Percentiles rank a stretch among this genome's conserved stretches.
phyloP scores from a whole-genome alignment of 202 grass and related monocot species.

The Setaria italica region DNA sequence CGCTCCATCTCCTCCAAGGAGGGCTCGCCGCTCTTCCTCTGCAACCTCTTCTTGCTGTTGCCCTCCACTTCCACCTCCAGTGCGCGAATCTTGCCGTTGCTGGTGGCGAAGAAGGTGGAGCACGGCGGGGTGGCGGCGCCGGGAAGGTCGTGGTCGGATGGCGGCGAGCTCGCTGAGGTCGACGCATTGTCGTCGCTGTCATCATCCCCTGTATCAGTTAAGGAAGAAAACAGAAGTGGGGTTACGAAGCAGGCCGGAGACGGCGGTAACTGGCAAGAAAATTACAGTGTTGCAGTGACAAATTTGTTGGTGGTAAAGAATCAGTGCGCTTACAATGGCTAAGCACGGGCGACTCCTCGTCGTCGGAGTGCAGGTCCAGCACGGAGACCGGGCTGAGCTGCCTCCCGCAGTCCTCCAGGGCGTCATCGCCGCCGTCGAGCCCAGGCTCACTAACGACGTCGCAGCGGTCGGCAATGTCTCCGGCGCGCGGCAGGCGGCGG shows the following conservation, averaged over 20 bases:
- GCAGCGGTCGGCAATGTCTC: background rate
- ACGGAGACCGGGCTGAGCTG: slow-evolving; percentile 83
- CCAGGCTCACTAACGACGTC: background rate
- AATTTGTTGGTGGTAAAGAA: background rate
- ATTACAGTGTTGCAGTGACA: background rate
- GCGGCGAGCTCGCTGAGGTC: slow-evolving; percentile 41
- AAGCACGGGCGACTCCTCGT: slow-evolving; percentile 42
- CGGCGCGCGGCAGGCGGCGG: slow-evolving; percentile 6
- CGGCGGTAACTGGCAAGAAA: background rate
- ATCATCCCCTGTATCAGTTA: slow-evolving; percentile 44
- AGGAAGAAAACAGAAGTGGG: slow-evolving; percentile 12
- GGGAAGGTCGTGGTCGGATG: background rate
- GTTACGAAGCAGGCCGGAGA: background rate
- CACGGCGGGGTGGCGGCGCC: background rate
- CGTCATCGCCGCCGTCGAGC: background rate
- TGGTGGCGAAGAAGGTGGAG: slow-evolving; percentile 3
- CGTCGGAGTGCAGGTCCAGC: slow-evolving; percentile 68
- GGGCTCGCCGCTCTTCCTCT: slow-evolving; percentile 4
- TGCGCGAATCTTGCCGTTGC: background rate
- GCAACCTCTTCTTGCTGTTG: background rate
- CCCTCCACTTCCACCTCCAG: background rate
- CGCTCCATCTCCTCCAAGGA: slow-evolving; percentile 9
- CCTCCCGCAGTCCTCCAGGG: background rate
- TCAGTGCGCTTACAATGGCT: slow-evolving; percentile 43
- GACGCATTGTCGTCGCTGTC: slow-evolving; percentile 48